Percentiles rank a stretch among this genome's conserved stretches.
Conservation (phyloP, 352 stramenopile genomes). For the Pythium brachiatum region DNA sequence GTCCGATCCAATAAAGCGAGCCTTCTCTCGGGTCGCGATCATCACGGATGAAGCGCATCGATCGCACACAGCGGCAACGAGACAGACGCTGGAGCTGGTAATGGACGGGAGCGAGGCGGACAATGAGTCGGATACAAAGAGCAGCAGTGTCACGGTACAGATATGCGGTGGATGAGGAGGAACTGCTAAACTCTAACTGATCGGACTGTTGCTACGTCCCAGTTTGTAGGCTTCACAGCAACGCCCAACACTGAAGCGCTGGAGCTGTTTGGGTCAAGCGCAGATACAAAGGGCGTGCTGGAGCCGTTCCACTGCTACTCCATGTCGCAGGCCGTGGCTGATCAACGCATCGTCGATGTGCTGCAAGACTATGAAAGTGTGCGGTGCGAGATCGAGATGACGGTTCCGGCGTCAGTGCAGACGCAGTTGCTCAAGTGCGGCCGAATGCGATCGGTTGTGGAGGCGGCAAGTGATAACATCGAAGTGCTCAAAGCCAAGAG, state of each 20-base stretch:
- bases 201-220: not conserved
- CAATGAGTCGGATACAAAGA: not conserved
- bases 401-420: slow-evolving; percentile 41
- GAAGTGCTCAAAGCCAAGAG: slow-evolving; percentile 68
- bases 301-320: slow-evolving; percentile 73
- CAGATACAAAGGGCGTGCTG: slow-evolving; percentile 10
- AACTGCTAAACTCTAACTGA: not conserved
- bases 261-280: slow-evolving; percentile 56
- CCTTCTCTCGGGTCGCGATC: slow-evolving; percentile 67
- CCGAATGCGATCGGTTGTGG: slow-evolving; percentile 44
- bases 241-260: slow-evolving; percentile 68
- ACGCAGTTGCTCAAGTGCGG: slow-evolving; percentile 28
- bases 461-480: slow-evolving; percentile 58
- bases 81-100: slow-evolving; percentile 65
- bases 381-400: slow-evolving; percentile 52
- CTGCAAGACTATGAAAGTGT: slow-evolving; percentile 63
- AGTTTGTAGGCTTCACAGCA: slow-evolving; percentile 84
- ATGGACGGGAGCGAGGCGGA: slow-evolving; percentile 43
- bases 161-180: not conserved
- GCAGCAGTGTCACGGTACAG: slow-evolving; percentile 5
- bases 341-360: slow-evolving; percentile 63
- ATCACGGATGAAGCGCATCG: slow-evolving; percentile 85
- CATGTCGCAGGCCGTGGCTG: slow-evolving; percentile 52
- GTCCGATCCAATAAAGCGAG: not conserved
- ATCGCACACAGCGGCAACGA: slow-evolving; percentile 65